Base-by-base conservation (phyloP, 2,329 filamentous ascomycete genomes). In the Botrytis porri region DNA sequence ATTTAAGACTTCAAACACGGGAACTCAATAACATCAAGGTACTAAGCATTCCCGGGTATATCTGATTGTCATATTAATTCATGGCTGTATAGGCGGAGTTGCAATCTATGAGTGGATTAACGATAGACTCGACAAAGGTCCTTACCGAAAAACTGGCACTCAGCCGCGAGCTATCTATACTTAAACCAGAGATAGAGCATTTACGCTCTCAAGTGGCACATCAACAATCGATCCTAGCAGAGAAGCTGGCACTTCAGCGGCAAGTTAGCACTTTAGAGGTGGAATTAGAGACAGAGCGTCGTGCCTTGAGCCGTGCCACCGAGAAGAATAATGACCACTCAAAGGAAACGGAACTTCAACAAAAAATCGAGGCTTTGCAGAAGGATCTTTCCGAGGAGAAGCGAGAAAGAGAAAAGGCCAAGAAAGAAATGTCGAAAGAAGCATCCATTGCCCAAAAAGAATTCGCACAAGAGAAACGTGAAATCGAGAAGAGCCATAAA, bases 281-380 rank as follows among this genome's bases (percentile, higher is more conserved):
- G 61, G 92, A 97, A 77, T 86, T 97, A 3, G 93, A 95, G 76
- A 93, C 92, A 76, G 93, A 96, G 80, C 95, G 90, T 81, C 88
- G 90, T n/a, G 87, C 89, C 4, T 85, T 88, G 14, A 88, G 90
- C 76, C 88, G 90, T 69, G 87, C 86, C 5, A 81, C 82, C 7
- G 80, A 84, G 61, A 84, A 82, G 74, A 84, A 76, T 78, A 82
- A 77, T 76, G 83, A 76, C 77, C 82, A 78, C 76, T 81, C 79
- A 78, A 85, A 79, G 82, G 80, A 81, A 80, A 73, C 76, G 80
- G 80, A 81, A 77, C 59, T 80, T 83, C 73, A 84, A 84, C 80
- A 80, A 83, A 71, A 82, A 83, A 70, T 79, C 81, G 82, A 84
- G 69, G 77, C 78, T 54, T 59, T 83, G 4, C 78, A 81, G 57